Evolutionary conservation across 805 yeast species (phyloP).

Genomic region (Lachancea meyersii): DNA sequence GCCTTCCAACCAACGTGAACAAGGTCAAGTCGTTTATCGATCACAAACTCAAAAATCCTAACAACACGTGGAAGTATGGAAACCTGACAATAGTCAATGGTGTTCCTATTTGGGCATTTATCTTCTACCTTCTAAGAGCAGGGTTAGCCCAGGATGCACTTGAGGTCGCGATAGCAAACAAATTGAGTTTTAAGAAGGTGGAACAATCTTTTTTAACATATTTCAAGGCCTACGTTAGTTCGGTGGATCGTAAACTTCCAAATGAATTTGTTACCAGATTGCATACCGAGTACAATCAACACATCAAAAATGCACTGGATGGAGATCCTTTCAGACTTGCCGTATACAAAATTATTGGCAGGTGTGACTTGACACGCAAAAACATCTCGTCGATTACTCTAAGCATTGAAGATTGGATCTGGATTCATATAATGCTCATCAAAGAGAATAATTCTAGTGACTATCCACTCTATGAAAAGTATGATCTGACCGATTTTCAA

Average conservation of each 20-base stretch:
- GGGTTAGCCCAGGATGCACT: conserved; percentile 79
- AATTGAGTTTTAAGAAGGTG: conserved; percentile 70
- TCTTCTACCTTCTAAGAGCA: conserved; percentile 78
- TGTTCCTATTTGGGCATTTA: conserved; percentile 88
- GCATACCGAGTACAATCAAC: conserved; percentile 76
- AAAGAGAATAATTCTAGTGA: conserved; percentile 47
- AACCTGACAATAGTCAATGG: conserved; percentile 67
- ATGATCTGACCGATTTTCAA: conserved; percentile 70
- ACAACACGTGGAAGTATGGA: conserved; percentile 45
- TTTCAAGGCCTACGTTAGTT: conserved; percentile 60
- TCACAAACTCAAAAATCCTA: conserved; percentile 38
- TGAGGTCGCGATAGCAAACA: conserved; percentile 55
- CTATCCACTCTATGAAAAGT: conserved; percentile 60
- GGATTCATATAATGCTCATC: conserved; percentile 82
- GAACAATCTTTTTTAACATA: conserved; percentile 81
- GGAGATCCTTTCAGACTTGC: conserved; percentile 90
- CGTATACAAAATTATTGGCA: conserved; percentile 86
- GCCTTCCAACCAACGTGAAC: conserved; percentile 64
- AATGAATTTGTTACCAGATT: conserved; percentile 62
- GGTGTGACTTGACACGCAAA: conserved; percentile 68
- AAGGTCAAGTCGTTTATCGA: conserved; percentile 62
- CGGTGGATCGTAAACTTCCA: conserved; percentile 50
- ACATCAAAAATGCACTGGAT: conserved; percentile 57
- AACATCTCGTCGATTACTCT: conserved; percentile 62
- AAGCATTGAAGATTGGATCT: conserved; percentile 92